Evolutionary conservation across 768 basidiomycete species (phyloP).

Genomic region (Scleroderma bovista): DNA sequence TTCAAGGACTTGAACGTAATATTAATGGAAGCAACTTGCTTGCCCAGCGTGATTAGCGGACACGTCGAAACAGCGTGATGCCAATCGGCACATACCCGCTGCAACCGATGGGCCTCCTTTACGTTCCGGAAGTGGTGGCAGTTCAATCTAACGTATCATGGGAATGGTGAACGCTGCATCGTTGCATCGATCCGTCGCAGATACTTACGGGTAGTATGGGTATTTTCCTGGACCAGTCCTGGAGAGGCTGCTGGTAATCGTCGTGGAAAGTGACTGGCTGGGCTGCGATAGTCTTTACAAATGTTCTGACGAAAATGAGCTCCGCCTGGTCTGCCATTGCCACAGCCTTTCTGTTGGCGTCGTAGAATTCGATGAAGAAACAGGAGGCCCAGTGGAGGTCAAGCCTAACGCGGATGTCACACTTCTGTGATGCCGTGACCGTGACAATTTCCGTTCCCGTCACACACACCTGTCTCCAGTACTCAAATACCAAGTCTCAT

Average conservation of each 20-base stretch:
- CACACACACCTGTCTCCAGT: constrained; percentile 10
- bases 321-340: constrained; percentile 53
- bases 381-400: background rate
- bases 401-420: constrained; percentile 6
- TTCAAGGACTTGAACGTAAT: constrained; percentile 91
- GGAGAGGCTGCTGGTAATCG: constrained; percentile 71
- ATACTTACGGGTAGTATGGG: constrained; percentile 59
- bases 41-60: constrained; percentile 6
- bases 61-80: constrained; percentile 2
- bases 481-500: constrained; percentile 20
- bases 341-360: constrained; percentile 1
- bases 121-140: constrained; percentile 57
- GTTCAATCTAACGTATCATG: constrained; percentile 40
- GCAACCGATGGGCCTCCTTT: constrained; percentile 31
- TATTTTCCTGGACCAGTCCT: constrained; percentile 62
- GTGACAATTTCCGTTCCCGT: constrained; percentile 3
- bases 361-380: constrained; percentile 2
- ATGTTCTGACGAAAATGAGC: constrained; percentile 59
- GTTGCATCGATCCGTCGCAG: background rate
- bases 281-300: constrained; percentile 54
- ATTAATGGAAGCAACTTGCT: constrained; percentile 34
- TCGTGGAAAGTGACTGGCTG: constrained; percentile 67
- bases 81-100: constrained; percentile 23
- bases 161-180: constrained; percentile 5
- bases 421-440: constrained; percentile 12